Evolutionary conservation across 768 basidiomycete species (phyloP).

Genomic region (Lanmaoa rubissima): DNA sequence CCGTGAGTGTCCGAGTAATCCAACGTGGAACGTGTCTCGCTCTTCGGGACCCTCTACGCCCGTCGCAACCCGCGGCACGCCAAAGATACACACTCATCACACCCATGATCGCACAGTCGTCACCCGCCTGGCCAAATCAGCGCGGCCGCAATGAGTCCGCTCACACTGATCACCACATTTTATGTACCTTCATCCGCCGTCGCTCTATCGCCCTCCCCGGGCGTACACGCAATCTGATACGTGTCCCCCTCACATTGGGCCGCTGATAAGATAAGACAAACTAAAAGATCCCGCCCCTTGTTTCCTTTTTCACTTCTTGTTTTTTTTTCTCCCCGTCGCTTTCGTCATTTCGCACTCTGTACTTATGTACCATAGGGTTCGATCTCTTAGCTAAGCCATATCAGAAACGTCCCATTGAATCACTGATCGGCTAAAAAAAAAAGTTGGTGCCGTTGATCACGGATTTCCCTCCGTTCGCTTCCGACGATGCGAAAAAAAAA

Average conservation of each 20-base stretch:
- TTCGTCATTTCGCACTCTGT: slow-evolving; percentile 12
- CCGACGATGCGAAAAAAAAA: slow-evolving; percentile 17
- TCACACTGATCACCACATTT: slow-evolving; percentile 1
- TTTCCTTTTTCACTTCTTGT: slow-evolving; percentile 15
- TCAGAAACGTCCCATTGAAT: slow-evolving; percentile 5
- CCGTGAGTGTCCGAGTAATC: slow-evolving; percentile 11
- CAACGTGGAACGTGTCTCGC: slow-evolving; percentile 22
- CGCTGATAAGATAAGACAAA: slow-evolving; percentile 32
- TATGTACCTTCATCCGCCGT: neutral
- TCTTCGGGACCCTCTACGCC: slow-evolving; percentile 18
- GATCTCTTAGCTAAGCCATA: slow-evolving; percentile 7
- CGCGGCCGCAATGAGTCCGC: slow-evolving; percentile 10
- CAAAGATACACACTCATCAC: slow-evolving; percentile 5
- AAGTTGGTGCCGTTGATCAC: neutral
- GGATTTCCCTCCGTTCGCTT: slow-evolving; percentile 21
- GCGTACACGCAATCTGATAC: slow-evolving; percentile 19
- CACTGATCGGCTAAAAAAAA: slow-evolving; percentile 8
- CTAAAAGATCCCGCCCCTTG: slow-evolving; percentile 1
- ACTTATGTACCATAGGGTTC: slow-evolving; percentile 1
- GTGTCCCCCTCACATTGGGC: slow-evolving; percentile 24
- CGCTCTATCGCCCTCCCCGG: slow-evolving; percentile 22
- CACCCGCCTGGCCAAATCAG: slow-evolving; percentile 5
- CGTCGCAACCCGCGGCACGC: slow-evolving; percentile 19
- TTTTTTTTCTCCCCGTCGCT: slow-evolving; percentile 15
- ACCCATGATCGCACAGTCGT: slow-evolving; percentile 2